phyloP scores from a whole-genome alignment of 2,329 filamentous ascomycete species.

The Ophiostoma sp. region DNA sequence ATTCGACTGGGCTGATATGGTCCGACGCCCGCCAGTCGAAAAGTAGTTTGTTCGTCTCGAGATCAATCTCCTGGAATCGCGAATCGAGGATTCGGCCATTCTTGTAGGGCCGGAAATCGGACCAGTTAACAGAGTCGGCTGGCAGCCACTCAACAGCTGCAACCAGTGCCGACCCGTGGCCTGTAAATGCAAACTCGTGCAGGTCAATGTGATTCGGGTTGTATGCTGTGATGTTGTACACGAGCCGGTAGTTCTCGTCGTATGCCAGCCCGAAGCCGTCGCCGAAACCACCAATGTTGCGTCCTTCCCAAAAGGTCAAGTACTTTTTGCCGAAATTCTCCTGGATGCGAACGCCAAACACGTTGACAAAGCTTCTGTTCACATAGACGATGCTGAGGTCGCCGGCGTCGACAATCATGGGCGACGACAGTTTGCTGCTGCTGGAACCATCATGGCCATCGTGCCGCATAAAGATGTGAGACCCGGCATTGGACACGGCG shows the following conservation, averaged over 20 bases:
- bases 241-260: constrained; percentile 21
- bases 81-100: constrained; percentile 45
- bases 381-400: constrained; percentile 22
- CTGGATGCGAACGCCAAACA: constrained; percentile 23
- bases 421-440: constrained; percentile 16
- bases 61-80: constrained; percentile 48
- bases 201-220: constrained; percentile 47
- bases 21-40: constrained; percentile 57
- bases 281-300: constrained; percentile 17
- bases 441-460: constrained; percentile 19
- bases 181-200: constrained; percentile 52
- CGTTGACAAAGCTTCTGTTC: constrained; percentile 18
- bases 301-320: constrained; percentile 23
- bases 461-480: constrained; percentile 25
- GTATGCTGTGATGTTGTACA: constrained; percentile 34
- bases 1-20: constrained; percentile 35
- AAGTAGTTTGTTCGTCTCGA: constrained; percentile 49
- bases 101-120: constrained; percentile 44
- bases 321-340: constrained; percentile 20
- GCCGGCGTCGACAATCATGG: constrained; percentile 19
- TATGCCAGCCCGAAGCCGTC: constrained; percentile 21
- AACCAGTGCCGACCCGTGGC: constrained; percentile 50
- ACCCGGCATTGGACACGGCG: constrained; percentile 15
- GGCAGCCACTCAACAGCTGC: constrained; percentile 49
- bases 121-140: constrained; percentile 34